Base-by-base conservation (phyloP, 208 protist species). In the Trypanosoma platydactyli region DNA sequence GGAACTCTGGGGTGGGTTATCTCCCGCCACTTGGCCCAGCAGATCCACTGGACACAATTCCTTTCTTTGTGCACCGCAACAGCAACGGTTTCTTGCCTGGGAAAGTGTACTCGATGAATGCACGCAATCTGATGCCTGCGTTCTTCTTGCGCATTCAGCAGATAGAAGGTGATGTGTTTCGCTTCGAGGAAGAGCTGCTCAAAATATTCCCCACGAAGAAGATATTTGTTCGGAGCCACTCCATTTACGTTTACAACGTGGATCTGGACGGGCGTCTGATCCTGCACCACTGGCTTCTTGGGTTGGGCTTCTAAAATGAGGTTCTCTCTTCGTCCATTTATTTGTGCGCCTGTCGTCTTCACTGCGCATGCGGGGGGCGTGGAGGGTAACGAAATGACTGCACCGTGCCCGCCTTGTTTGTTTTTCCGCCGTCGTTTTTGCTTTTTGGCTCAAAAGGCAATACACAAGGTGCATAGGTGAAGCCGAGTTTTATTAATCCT, bases 131-230 rank as follows among this genome's bases (percentile, higher is more conserved):
- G 3, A 89, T 93, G 83, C 90, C 88, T 12, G 78, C 76, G 9
- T 92, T 92, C 50, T 81, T 80, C 45, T 55, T 94, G 63, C 66
- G 71, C 4, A 90, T 95, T 38, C 55, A 77, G 30, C 76, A 79
- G 55, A 61, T 95, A 12, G 87, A 94, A 22, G 90, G 90, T 7
- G 85, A 95, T 50, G 9, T 87, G 1, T 94, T 92, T 55, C 80
- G 87, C 38, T 89, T 92, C 55, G 87, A 94, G 68, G 90, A 95
- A 68, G 90, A 95, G 76, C 71, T 95, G 30, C 77, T 95, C 74
- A 95, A 95, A 63, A 90, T 95, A 22, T 95, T 95, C 56, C 87
- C 90, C 0, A 95, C 90, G 12, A 94, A 94, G 72, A 91, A 92
- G 68, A 92, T 91, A 13, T 93, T 94, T 71, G 81, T 92, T 24